A percentile compares a stretch with the other conserved stretches of the same genome.
Conservation (phyloP, 352 stramenopile genomes). For the Phytopythium montanum region DNA sequence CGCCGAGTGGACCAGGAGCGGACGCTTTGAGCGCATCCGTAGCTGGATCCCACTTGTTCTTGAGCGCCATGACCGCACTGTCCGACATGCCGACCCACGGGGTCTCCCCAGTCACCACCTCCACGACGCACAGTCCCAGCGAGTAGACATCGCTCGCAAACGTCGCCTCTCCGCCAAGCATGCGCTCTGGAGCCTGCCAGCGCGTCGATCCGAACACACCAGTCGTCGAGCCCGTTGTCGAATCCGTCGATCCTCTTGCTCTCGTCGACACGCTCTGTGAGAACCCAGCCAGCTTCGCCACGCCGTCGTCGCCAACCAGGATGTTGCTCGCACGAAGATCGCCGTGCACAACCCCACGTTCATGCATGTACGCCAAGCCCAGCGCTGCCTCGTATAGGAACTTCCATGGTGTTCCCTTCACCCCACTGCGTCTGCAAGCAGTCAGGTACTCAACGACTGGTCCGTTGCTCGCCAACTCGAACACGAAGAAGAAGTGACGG, state of each 20-base stretch:
- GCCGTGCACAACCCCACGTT: conserved; percentile 23
- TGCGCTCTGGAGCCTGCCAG: background rate
- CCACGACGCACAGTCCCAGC: background rate
- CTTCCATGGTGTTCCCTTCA: background rate
- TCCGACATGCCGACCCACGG: background rate
- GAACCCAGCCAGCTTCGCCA: conserved; percentile 18
- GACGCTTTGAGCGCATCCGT: no score
- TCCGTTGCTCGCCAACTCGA: conserved; percentile 12
- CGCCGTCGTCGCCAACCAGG: conserved; percentile 6
- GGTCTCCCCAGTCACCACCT: background rate
- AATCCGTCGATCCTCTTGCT: no score
- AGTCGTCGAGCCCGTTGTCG: no score
- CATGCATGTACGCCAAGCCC: conserved; percentile 28
- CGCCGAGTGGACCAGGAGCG: no score
- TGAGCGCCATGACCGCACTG: background rate
- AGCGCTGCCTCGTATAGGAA: conserved; percentile 17
- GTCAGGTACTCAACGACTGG: conserved; percentile 15
- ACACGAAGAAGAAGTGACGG: conserved; percentile 23
- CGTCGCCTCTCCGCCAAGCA: background rate
- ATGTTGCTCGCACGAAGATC: conserved; percentile 30
- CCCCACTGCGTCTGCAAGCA: conserved; percentile 8
- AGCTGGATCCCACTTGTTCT: no score
- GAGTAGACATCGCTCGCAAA: conserved; percentile 1
- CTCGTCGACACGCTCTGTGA: conserved; percentile 8
- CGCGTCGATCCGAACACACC: no score